Percentiles rank a stretch among this genome's conserved stretches.
Conservation (phyloP, 768 basidiomycete species). For the Serendipita sp. region DNA sequence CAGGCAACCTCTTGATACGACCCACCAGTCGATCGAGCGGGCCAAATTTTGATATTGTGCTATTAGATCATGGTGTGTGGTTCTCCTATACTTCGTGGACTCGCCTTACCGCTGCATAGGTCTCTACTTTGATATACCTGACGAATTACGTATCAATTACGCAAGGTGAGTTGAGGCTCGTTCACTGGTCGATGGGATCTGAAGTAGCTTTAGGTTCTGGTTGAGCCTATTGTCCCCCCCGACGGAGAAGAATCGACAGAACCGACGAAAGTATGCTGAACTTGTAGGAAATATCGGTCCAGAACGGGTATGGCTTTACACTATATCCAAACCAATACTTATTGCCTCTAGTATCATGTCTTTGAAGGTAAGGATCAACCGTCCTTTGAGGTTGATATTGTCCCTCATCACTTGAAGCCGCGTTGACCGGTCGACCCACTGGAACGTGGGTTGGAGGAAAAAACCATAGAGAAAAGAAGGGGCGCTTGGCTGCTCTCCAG, state of each 20-base stretch:
- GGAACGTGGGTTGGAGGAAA: conserved; percentile 32
- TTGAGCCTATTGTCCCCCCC: conserved; percentile 66
- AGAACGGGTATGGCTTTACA: conserved; percentile 45
- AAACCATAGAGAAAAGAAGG: conserved; percentile 23
- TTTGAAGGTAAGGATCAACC: background rate
- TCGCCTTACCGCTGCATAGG: background rate
- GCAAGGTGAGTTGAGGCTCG: background rate
- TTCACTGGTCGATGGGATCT: no score
- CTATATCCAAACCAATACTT: conserved; percentile 2
- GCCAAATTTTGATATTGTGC: conserved; percentile 90
- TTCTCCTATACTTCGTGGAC: background rate
- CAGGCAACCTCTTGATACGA: conserved; percentile 84
- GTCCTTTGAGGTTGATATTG: conserved; percentile 15
- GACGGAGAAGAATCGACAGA: conserved; percentile 43
- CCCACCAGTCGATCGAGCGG: conserved; percentile 48
- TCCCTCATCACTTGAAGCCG: background rate
- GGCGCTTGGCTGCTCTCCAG: conserved; percentile 23
- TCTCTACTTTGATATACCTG: conserved; percentile 79
- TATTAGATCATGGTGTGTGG: conserved; percentile 65
- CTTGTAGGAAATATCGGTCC: conserved; percentile 81
- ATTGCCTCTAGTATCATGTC: conserved; percentile 4
- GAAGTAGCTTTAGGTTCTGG: conserved; percentile 60
- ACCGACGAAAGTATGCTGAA: conserved; percentile 75
- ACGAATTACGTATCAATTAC: conserved; percentile 65
- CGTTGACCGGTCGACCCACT: conserved; percentile 39